Base-by-base conservation (phyloP, 2,329 filamentous ascomycete species). In the Dactylellina drechsleri region DNA sequence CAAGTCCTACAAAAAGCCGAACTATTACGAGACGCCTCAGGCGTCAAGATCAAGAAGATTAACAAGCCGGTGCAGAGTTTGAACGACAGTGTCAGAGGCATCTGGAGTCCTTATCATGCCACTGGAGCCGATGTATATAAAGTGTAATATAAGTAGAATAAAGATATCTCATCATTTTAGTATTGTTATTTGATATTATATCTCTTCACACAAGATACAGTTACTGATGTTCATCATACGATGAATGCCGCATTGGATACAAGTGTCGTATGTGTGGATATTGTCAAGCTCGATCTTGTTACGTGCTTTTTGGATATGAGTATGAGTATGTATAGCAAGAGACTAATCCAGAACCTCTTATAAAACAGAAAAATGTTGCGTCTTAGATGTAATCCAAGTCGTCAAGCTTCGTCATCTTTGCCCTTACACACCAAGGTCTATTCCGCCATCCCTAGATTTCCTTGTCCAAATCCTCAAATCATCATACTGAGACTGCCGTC, bases 1-100 rank as follows among this genome's bases (percentile, higher is more conserved):
- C 90, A 96, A 82, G 90, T 99, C 43, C 81, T 93, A 66, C 86
- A 92, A 81, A 97, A 97, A 85, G 89, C 87, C 0, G 86, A 91
- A 81, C 82, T 92, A 75, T 81, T 95, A 79, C 86, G 91, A 73
- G 88, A 92, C 81, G 88, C 90, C 20, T 93, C 86, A 78, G 92
- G 92, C 72, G 90, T 92, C 83, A 92, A 91, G 85, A 82, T 91
- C 80, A 87, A 84, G 83, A 85, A 82, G 79, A 84, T 86, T 72
- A 88, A 84, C 81, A 90, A 90, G 83, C 86, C 89, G 8, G 87
- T 91, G 59, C 85, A 83, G 77, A 90, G 88, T 82, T 85, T 86
- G 81, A 89, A 87, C 81, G 84, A 86, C 77, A 89, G 88, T 83
- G 88, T 91, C 61, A 86, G 89, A 84, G 89, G 89, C 78, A 83